Evolutionary conservation across 2,329 filamentous ascomycete species (phyloP).

Genomic region (Sclerotinia borealis): DNA sequence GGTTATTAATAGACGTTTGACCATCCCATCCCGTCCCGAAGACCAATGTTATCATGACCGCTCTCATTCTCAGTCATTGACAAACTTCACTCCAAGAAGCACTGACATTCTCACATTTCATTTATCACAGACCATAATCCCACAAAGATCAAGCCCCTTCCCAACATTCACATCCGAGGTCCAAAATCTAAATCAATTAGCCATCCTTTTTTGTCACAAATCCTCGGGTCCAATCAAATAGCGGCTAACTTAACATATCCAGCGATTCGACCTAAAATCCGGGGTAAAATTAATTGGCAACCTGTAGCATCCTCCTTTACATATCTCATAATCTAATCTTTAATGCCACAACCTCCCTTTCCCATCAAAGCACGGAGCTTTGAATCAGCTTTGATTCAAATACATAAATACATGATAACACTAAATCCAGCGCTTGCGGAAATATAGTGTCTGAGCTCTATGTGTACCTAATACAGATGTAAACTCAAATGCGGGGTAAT

Average conservation of each 20-base stretch:
- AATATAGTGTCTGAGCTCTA: neutral
- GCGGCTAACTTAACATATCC: neutral
- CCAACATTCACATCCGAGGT: too few species aligned
- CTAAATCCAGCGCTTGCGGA: neutral
- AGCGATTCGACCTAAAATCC: neutral
- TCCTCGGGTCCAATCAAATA: neutral
- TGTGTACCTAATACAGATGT: neutral
- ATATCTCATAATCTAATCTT: neutral
- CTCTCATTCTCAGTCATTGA: too few species aligned
- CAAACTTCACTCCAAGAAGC: too few species aligned
- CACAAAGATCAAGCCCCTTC: too few species aligned
- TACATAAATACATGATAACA: neutral
- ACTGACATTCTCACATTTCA: too few species aligned
- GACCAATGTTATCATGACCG: too few species aligned
- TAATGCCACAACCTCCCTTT: neutral
- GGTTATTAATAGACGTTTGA: too few species aligned
- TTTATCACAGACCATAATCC: too few species aligned
- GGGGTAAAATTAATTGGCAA: neutral
- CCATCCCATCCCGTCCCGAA: too few species aligned
- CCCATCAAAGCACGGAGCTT: neutral
- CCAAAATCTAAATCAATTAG: neutral
- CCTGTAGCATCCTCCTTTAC: neutral
- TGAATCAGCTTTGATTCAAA: neutral
- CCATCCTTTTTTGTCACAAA: neutral
- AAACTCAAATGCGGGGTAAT: neutral